phyloP scores from a whole-genome alignment of 2,329 filamentous ascomycete species.

The Phialemoniopsis sp. region DNA sequence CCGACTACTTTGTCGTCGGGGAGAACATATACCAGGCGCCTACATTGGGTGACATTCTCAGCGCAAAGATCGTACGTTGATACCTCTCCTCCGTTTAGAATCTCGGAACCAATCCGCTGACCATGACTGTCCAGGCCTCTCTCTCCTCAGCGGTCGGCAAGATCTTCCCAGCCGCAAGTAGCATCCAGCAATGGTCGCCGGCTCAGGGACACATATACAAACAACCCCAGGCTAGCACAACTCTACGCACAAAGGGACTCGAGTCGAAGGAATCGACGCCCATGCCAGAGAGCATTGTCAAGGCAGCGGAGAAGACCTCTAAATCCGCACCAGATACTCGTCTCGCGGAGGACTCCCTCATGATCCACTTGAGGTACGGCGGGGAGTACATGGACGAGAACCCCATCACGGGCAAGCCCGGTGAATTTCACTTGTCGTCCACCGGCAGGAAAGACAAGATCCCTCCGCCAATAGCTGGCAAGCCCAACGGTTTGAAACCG shows the following conservation, averaged over 20 bases:
- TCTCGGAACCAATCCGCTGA: no score
- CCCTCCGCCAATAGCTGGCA: conserved; percentile 12
- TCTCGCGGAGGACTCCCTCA: conserved; percentile 53
- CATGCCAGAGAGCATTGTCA: conserved; percentile 30
- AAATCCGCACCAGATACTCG: conserved; percentile 35
- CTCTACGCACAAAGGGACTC: conserved; percentile 21
- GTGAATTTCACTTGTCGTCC: conserved; percentile 60
- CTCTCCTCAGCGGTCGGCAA: conserved; percentile 52
- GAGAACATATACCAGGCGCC: conserved; percentile 67
- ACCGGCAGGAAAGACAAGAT: conserved; percentile 49
- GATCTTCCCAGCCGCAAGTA: conserved; percentile 45
- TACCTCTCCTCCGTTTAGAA: conserved; percentile 7
- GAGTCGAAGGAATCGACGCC: conserved; percentile 44
- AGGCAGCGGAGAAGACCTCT: conserved; percentile 26
- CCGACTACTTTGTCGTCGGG: conserved; percentile 61
- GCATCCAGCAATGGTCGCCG: conserved; percentile 50
- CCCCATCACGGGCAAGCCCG: conserved; percentile 61
- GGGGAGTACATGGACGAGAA: conserved; percentile 66
- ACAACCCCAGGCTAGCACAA: conserved; percentile 24
- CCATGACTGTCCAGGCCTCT: conserved; percentile 41
- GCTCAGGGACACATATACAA: conserved; percentile 49
- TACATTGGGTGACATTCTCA: conserved; percentile 54
- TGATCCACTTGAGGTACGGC: conserved; percentile 53
- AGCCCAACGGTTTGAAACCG: conserved; percentile 32
- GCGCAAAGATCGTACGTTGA: conserved; percentile 50